These are phyloP conservation scores for Claviceps maximensis DNA, from an alignment of 2,329 filamentous ascomycete genomes.

Conservation along the genomic window DNA sequence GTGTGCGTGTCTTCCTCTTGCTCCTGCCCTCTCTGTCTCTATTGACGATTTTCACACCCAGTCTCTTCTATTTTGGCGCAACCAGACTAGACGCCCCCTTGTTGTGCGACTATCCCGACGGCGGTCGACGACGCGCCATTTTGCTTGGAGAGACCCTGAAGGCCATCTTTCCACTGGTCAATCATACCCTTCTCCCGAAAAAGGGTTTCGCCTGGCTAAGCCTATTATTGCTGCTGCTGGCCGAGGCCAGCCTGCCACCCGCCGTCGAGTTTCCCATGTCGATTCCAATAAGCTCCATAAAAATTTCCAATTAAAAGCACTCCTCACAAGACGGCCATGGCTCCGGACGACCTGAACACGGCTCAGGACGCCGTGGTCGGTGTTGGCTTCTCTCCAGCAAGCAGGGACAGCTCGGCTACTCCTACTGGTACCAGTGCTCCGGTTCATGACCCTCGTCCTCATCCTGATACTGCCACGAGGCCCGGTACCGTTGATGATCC, in stretches of 20 bases:
- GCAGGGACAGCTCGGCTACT: constrained; percentile 11
- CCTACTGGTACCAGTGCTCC: constrained; percentile 8
- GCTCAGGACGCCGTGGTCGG: constrained; percentile 17
- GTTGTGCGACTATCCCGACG: constrained; percentile 4
- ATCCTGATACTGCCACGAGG: constrained; percentile 1
- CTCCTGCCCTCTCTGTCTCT: not conserved
- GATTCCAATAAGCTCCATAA: constrained; percentile 22
- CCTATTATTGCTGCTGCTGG: not conserved
- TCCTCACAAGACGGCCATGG: constrained; percentile 9
- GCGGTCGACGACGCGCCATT: not conserved
- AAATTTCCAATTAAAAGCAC: constrained; percentile 22
- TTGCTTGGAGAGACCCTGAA: not conserved
- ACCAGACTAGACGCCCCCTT: constrained; percentile 3
- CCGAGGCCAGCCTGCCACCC: constrained; percentile 4
- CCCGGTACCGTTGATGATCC: constrained; percentile 7
- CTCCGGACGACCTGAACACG: constrained; percentile 17
- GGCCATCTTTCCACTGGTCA: constrained; percentile 1
- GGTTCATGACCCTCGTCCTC: constrained; percentile 7
- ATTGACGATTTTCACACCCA: constrained; percentile 1
- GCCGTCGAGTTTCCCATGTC: constrained; percentile 13
- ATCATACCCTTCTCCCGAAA: not conserved
- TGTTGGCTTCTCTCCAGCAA: constrained; percentile 13
- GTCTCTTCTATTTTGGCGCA: not conserved
- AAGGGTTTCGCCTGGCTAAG: not conserved
- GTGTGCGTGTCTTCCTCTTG: not conserved